phyloP scores from a whole-genome alignment of 352 stramenopile genomes.

The Globisporangium barbulae region DNA sequence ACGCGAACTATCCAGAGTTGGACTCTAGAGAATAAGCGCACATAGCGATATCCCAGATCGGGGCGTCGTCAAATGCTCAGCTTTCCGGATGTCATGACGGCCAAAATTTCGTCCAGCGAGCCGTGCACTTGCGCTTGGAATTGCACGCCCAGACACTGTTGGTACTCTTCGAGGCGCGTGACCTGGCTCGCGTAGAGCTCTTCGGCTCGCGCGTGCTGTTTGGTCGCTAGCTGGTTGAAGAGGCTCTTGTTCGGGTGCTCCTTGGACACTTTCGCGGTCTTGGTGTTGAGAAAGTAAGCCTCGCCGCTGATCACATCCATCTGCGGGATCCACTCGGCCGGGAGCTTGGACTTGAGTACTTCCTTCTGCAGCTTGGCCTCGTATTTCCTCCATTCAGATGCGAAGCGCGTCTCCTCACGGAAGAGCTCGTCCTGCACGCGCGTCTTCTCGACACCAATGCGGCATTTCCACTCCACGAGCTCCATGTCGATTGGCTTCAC shows the following conservation, averaged over 20 bases:
- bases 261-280: slow-evolving; percentile 26
- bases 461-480: slow-evolving; percentile 30
- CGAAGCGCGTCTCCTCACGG: slow-evolving; percentile 24
- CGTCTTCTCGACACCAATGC: slow-evolving; percentile 26
- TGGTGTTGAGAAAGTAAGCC: slow-evolving; percentile 39
- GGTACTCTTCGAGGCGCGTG: slow-evolving; percentile 25
- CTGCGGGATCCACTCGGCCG: slow-evolving; percentile 42
- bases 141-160: slow-evolving; percentile 18
- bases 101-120: slow-evolving; percentile 16
- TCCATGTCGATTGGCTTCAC: slow-evolving; percentile 18
- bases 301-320: slow-evolving; percentile 31
- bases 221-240: slow-evolving; percentile 28
- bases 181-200: slow-evolving; percentile 20
- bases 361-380: slow-evolving; percentile 35
- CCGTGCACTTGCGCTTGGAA: neutral
- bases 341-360: slow-evolving; percentile 31
- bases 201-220: slow-evolving; percentile 26
- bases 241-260: slow-evolving; percentile 37
- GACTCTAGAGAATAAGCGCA: neutral
- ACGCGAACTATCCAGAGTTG: slow-evolving; percentile 11
- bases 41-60: neutral
- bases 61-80: slow-evolving; percentile 1
- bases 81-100: slow-evolving; percentile 10
- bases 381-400: slow-evolving; percentile 32
- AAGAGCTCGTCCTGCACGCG: slow-evolving; percentile 21